Percentiles rank a stretch among this genome's conserved stretches.
These are phyloP conservation scores for Daldinia sp. DNA, from an alignment of 2,329 filamentous ascomycete genomes.

Conservation along the genomic window DNA sequence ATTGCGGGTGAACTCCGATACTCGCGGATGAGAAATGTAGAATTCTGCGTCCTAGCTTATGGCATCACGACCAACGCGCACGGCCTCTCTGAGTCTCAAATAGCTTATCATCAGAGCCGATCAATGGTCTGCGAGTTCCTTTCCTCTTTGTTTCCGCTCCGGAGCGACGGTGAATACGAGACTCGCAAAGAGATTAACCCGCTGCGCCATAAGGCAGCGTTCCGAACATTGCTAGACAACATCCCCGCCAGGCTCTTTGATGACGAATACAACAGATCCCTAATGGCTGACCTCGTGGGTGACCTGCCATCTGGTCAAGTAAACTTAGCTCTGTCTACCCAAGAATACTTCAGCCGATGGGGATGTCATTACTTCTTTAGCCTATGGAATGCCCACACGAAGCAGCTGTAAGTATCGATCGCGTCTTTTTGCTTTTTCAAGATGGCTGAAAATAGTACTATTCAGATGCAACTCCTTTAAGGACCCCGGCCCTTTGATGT, in stretches of 20 bases:
- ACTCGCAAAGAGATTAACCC: conserved; percentile 7
- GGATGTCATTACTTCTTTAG: conserved; percentile 66
- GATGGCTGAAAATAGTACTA: background rate
- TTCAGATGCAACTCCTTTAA: conserved; percentile 66
- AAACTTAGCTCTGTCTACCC: conserved; percentile 53
- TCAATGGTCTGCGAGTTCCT: conserved; percentile 60
- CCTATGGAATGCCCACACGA: conserved; percentile 62
- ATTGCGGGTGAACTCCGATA: conserved; percentile 51
- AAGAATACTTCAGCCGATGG: conserved; percentile 58
- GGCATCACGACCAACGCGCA: conserved; percentile 36
- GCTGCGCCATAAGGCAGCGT: conserved; percentile 26
- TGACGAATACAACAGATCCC: conserved; percentile 54
- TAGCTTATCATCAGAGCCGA: conserved; percentile 62
- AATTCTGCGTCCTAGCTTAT: conserved; percentile 5
- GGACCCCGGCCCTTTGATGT: conserved; percentile 64
- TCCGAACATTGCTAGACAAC: conserved; percentile 46
- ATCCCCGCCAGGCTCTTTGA: conserved; percentile 47
- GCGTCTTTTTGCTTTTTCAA: too few relatives aligned
- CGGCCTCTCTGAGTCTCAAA: conserved; percentile 46
- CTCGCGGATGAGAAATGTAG: conserved; percentile 35
- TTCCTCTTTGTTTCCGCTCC: conserved; percentile 53
- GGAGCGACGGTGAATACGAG: conserved; percentile 50
- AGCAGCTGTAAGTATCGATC: conserved; percentile 56
- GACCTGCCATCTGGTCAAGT: conserved; percentile 58
- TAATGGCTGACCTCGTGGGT: conserved; percentile 59